A percentile compares a stretch with the other conserved stretches of the same genome.
Evolutionary conservation across 1,284 basidiomycete genomes (phyloP).

Genomic region (Cutaneotrichosporon cutaneum): DNA sequence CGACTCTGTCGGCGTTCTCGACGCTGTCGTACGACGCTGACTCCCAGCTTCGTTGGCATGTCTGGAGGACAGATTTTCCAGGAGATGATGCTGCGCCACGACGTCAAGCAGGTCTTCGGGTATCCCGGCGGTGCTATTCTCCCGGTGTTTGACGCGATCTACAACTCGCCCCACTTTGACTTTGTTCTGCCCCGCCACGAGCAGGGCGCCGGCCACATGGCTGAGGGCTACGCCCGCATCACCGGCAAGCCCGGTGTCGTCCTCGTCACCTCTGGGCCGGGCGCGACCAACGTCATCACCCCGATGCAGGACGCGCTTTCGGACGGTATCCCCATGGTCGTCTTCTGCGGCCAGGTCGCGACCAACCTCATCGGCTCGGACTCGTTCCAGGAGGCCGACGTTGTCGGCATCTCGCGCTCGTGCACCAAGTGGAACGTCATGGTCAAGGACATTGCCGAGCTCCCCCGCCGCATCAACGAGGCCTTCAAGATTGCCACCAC

Average conservation of each 20-base stretch:
- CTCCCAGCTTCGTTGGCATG: conserved; percentile 77
- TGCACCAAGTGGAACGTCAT: conserved; percentile 99
- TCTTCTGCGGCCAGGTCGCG: conserved; percentile 96
- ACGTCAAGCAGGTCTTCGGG: conserved; percentile 94
- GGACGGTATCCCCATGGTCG: conserved; percentile 91
- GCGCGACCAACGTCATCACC: conserved; percentile 96
- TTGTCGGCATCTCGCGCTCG: conserved; percentile 90
- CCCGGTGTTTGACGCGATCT: conserved; percentile 98
- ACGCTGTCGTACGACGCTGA: conserved; percentile 9
- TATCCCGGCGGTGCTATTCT: conserved; percentile 98
- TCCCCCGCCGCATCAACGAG: conserved; percentile 95
- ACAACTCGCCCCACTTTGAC: conserved; percentile 92
- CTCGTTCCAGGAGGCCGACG: conserved; percentile 96
- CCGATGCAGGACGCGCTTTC: conserved; percentile 97
- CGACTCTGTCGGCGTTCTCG: background rate
- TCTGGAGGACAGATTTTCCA: conserved; percentile 98
- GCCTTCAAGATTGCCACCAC: conserved; percentile 99
- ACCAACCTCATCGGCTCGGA: conserved; percentile 97
- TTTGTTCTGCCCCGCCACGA: conserved; percentile 96
- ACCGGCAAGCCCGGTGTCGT: conserved; percentile 97
- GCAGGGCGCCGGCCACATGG: conserved; percentile 98
- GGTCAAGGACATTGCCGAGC: conserved; percentile 95
- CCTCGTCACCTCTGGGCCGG: conserved; percentile 95
- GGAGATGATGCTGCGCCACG: conserved; percentile 98
- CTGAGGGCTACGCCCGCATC: conserved; percentile 96